Percentiles rank a stretch among this genome's conserved stretches.
These are phyloP conservation scores for Diaporthe vaccinii DNA, from an alignment of 2,329 filamentous ascomycete species.

Conservation along the genomic window DNA sequence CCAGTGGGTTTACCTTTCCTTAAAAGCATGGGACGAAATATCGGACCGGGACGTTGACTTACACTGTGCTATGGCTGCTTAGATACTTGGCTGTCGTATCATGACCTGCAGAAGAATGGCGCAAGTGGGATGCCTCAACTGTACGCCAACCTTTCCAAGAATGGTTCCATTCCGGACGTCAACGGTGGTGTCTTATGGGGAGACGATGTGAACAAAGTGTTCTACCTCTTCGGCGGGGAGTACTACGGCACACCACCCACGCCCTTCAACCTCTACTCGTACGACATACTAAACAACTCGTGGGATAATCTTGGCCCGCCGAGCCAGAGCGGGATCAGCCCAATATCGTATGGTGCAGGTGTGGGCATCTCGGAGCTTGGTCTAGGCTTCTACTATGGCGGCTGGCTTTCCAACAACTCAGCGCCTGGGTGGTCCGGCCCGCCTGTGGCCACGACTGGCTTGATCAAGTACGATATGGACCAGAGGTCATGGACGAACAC, in stretches of 20 bases:
- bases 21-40: background rate
- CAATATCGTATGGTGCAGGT: constrained; percentile 70
- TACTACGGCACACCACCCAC: constrained; percentile 59
- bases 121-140: constrained; percentile 65
- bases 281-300: constrained; percentile 68
- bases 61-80: background rate
- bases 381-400: constrained; percentile 73
- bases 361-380: constrained; percentile 67
- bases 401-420: constrained; percentile 70
- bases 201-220: constrained; percentile 72
- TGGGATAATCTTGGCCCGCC: constrained; percentile 65
- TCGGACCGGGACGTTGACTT: background rate
- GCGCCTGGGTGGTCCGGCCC: constrained; percentile 64
- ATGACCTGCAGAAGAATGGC: constrained; percentile 64
- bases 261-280: constrained; percentile 66
- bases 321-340: constrained; percentile 53
- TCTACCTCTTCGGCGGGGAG: constrained; percentile 75
- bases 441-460: constrained; percentile 61
- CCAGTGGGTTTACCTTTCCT: constrained; percentile 60
- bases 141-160: constrained; percentile 71
- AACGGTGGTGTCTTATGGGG: constrained; percentile 67
- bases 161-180: constrained; percentile 64
- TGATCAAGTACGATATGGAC: constrained; percentile 71
- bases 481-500: constrained; percentile 64
- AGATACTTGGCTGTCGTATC: constrained; percentile 70